Base-by-base conservation (phyloP, 192 early-diverging fungal genomes). In the Phycomyces nitens region DNA sequence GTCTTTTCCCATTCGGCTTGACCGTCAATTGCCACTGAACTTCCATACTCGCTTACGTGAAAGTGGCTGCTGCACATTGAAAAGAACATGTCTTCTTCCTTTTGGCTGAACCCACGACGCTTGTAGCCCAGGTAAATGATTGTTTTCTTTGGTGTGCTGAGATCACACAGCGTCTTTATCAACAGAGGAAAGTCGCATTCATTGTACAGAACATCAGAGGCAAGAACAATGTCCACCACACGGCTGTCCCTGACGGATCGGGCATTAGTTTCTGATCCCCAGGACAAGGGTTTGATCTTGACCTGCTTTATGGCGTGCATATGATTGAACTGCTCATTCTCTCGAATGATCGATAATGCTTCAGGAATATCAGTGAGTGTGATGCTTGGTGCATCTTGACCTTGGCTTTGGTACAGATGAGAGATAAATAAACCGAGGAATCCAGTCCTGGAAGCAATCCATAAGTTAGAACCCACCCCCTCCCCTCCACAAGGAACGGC, bases 181-280 rank as follows among this genome's bases (percentile, higher is more conserved):
- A 80, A 47, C 0, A 51, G 10, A 3, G 24, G 41, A 6, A 77
- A 75, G 26, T 58, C 38, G 0, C 18, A 21, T 1, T 49, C 38
- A 4, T 80, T 64, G 40, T 80, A 80, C n/a, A 80, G 57, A 12
- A 80, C 68, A 53, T 80, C 79, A 0, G 79, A 80, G 0, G 79
- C 79, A 39, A 80, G 69, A 7, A 80, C 58, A 22, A 73, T 29
- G 56, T 80, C 79, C 14, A 77, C 34, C 2, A 16, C 51, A 2
- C 34, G 58, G 1, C 27, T 38, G 20, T 43, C 47, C 15, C 12
- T 18, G 22, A 59, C 50, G 1, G 18, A 18, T 15, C 43, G 38
- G 1, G 26, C 51, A 24, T 64, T 15, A 1, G 51, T 41, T 0
- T 22, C 5, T 11, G 29, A 3, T 1, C 58, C 47, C 42, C 76